These are phyloP conservation scores for Pseudogymnoascus sp. DNA, from an alignment of 2,329 filamentous ascomycete species.

Conservation along the genomic window DNA sequence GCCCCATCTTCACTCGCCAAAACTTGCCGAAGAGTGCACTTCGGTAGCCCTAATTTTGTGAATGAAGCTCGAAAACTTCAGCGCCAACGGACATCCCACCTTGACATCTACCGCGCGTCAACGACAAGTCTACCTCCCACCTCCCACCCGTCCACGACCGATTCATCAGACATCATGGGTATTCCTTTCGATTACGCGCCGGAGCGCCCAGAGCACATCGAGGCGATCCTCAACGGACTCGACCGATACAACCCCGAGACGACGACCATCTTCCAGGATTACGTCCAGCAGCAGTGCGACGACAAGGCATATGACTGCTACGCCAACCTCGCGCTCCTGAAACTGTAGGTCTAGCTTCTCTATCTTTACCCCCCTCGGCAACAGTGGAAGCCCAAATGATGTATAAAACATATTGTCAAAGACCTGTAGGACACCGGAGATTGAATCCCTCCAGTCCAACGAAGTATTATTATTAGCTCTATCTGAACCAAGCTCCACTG, in stretches of 20 bases:
- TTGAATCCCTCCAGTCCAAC: conserved; percentile 49
- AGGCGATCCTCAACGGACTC: conserved; percentile 88
- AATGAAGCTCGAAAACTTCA: conserved; percentile 9
- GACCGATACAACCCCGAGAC: conserved; percentile 99
- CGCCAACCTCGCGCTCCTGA: conserved; percentile 89
- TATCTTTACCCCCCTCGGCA: not conserved
- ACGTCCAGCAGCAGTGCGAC: conserved; percentile 91
- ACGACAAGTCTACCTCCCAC: not conserved
- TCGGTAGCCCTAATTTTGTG: conserved; percentile 9
- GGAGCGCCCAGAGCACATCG: conserved; percentile 86
- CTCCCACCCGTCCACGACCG: not conserved
- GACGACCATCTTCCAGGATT: conserved; percentile 85
- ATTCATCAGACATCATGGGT: conserved; percentile 21
- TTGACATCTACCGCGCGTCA: conserved; percentile 7
- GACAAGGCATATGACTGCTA: conserved; percentile 91
- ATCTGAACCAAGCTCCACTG: conserved; percentile 49
- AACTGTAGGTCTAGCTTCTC: conserved; percentile 67
- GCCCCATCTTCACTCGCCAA: not conserved
- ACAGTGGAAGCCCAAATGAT: conserved; percentile 14
- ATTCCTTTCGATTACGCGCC: conserved; percentile 73
- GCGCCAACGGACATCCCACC: conserved; percentile 9
- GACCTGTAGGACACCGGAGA: conserved; percentile 61
- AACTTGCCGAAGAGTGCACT: not conserved
- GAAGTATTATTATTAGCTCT: conserved; percentile 68
- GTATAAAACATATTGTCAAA: conserved; percentile 11